Conservation (phyloP, 192 early-diverging fungal genomes). For the Coemansia sp. region DNA sequence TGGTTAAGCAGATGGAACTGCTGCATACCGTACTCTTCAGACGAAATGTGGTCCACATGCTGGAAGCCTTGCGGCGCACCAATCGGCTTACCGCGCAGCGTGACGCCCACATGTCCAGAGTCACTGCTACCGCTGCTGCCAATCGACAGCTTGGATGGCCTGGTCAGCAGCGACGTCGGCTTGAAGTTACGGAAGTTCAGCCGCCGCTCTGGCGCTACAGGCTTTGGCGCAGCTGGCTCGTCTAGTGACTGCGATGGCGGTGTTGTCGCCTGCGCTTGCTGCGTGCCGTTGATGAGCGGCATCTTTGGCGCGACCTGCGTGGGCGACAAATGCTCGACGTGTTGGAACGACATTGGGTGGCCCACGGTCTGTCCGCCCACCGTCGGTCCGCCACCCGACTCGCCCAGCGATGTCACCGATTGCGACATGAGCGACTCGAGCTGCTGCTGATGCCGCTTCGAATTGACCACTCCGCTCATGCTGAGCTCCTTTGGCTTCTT, state of each 20-base stretch:
- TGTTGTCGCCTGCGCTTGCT: neutral
- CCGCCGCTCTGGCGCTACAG: conserved; percentile 20
- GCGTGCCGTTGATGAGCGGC: conserved; percentile 25
- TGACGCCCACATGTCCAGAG: neutral
- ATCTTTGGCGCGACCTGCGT: conserved; percentile 41
- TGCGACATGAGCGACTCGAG: conserved; percentile 48
- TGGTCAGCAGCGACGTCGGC: conserved; percentile 38
- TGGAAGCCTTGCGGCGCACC: conserved; percentile 40
- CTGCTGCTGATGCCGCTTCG: conserved; percentile 53
- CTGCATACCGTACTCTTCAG: conserved; percentile 40
- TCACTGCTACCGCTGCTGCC: conserved; percentile 4
- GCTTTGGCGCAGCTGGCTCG: neutral
- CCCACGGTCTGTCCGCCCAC: conserved; percentile 47
- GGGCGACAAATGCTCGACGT: conserved; percentile 52
- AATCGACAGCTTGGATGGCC: conserved; percentile 26
- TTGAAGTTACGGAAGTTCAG: conserved; percentile 47
- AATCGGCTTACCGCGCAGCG: conserved; percentile 38
- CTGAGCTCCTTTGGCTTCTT: conserved; percentile 41
- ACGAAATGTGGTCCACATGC: conserved; percentile 48
- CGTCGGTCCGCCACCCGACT: conserved; percentile 17
- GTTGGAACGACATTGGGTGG: conserved; percentile 49
- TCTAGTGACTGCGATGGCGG: neutral
- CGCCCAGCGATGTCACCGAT: conserved; percentile 12
- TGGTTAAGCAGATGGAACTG: conserved; percentile 54
- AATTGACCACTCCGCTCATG: conserved; percentile 26